Evolutionary conservation across 139 green algal species (phyloP), one percentile per base, ranked within the genome.

Genomic region (Haematococcus sp.): DNA sequence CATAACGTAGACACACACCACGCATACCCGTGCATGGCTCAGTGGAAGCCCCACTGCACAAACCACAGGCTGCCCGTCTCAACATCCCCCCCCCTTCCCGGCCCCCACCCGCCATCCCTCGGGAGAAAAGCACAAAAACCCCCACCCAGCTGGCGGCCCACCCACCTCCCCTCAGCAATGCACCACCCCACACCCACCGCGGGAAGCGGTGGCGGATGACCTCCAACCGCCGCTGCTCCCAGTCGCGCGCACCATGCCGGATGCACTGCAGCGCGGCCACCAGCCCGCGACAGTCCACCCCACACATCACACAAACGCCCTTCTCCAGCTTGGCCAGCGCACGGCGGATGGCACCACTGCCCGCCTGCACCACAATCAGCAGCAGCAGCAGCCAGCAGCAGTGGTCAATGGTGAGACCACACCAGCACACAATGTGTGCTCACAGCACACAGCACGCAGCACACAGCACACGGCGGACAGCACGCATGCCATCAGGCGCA

Each of bases 201-300:
- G 56, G 56, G 25, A 68, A 68, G 30, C 68, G n/a, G 13, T 55
- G 35, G 3, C 3, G 5, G 3, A 74, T 40, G 9, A 68, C 33
- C 44, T 7, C 43, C 43, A 17, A 16, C 3, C 71, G 23, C 31
- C 71, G 15, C 43, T 63, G 27, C 46, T 73, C 52, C 63, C 69
- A 83, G 51, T 79, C 69, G 27, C 66, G 58, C 1, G 54, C 72
- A 31, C 30, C 63, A 23, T 64, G n/a, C 15, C 81, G 76, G 33
- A 83, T 81, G 63, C 63, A 32, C 84, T 93, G 90, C 80, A 96
- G 83, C 72, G 86, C 77, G 22, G 68, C 63, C 52, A 94, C 83
- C 73, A 97, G 78, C 0, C 58, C 74, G 46, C 84, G 75, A 76
- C 88, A 92, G 83, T 97, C 89, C 20, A 94, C 72, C 0, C 69